These are phyloP conservation scores for Neurospora discreta DNA, from an alignment of 495 filamentous ascomycete genomes.

Conservation along the genomic window DNA sequence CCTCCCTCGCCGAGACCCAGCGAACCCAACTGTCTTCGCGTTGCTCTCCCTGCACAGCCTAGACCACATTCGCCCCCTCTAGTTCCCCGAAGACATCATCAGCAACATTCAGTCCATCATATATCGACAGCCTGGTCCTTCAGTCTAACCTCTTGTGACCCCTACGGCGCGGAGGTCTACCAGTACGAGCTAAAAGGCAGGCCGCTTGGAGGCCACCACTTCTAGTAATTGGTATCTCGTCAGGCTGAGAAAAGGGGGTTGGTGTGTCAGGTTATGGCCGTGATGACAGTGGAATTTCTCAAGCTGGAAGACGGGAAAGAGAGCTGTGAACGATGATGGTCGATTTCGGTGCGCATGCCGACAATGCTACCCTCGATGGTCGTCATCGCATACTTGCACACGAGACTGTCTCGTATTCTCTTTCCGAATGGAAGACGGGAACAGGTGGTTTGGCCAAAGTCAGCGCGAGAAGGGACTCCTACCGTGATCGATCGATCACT, in stretches of 20 bases:
- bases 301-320: not conserved
- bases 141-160: conserved; percentile 1
- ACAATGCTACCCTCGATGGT: not conserved
- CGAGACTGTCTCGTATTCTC: not conserved
- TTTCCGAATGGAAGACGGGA: not conserved
- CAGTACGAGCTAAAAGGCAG: conserved; percentile 8
- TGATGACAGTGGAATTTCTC: not conserved
- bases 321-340: not conserved
- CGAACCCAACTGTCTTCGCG: not conserved
- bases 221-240: conserved; percentile 12
- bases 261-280: not conserved
- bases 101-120: conserved; percentile 20
- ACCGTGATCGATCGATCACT: not conserved
- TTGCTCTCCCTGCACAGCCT: conserved; percentile 12
- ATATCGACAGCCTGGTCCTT: conserved; percentile 16
- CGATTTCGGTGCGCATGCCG: not conserved
- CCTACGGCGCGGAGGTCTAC: not conserved
- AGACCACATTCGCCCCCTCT: conserved; percentile 10
- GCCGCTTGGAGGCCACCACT: conserved; percentile 8
- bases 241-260: not conserved
- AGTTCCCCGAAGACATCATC: conserved; percentile 9
- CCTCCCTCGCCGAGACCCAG: not conserved
- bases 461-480: not conserved
- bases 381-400: not conserved
- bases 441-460: not conserved